Evolutionary conservation across 306 rosid genomes (phyloP).

Genomic region (Nissolia schottii): DNA sequence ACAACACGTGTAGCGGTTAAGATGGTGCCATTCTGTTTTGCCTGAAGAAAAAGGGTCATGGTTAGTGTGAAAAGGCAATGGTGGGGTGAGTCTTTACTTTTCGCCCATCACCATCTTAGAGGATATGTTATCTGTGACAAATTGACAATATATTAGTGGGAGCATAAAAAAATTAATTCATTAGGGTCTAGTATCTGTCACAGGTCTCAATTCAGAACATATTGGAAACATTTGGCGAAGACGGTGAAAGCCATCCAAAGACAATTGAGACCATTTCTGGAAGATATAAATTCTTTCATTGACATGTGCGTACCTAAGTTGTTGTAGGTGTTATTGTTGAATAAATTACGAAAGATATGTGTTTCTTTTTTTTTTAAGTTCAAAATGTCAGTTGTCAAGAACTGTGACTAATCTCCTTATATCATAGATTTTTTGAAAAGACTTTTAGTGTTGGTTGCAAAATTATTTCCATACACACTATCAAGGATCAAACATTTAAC

Average conservation of each 20-base stretch:
- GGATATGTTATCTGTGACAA: not conserved
- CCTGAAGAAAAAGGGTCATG: not conserved
- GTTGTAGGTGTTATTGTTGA: not conserved
- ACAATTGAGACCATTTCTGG: not conserved
- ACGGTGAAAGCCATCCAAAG: not conserved
- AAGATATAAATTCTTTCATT: not conserved
- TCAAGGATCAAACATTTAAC: too few species aligned
- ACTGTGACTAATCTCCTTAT: too few species aligned
- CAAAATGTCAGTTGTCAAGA: too few species aligned
- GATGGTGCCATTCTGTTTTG: not conserved
- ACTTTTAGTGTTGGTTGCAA: too few species aligned
- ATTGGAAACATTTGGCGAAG: not conserved
- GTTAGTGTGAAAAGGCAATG: not conserved
- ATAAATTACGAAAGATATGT: not conserved
- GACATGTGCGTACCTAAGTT: not conserved
- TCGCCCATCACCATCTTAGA: not conserved
- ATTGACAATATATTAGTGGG: not conserved
- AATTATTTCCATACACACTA: too few species aligned
- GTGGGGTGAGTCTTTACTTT: not conserved
- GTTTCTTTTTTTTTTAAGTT: too few species aligned
- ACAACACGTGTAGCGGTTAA: not conserved
- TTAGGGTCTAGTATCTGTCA: not conserved
- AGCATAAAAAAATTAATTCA: not conserved
- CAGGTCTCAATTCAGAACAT: not conserved
- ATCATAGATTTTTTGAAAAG: too few species aligned